A percentile compares a stretch with the other conserved stretches of the same genome.
phyloP scores from a whole-genome alignment of 495 filamentous ascomycete species.

The Talaromyces stipitatus region DNA sequence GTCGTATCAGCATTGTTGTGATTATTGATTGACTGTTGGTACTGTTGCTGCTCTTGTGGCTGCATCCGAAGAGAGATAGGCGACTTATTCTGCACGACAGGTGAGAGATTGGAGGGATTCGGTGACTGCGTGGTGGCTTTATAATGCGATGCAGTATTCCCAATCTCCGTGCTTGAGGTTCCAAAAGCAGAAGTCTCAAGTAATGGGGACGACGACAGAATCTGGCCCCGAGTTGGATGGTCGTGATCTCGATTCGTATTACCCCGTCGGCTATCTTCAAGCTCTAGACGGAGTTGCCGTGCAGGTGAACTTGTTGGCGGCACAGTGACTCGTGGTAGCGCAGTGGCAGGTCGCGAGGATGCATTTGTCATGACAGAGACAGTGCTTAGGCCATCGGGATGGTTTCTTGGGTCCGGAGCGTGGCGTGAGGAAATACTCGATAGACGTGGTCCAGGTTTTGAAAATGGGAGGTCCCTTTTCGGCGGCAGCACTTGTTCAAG shows the following conservation, averaged over 20 bases:
- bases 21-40: constrained; percentile 6
- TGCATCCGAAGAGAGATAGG: not conserved
- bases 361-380: not conserved
- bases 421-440: not conserved
- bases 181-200: not conserved
- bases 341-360: constrained; percentile 2
- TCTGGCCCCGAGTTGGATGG: not conserved
- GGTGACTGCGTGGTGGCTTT: not conserved
- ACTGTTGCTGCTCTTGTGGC: not conserved
- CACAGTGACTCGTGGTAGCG: not conserved
- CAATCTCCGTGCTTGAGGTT: not conserved
- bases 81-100: not conserved
- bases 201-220: not conserved
- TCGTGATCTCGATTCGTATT: not conserved
- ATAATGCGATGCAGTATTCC: not conserved
- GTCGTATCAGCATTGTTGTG: constrained; percentile 7
- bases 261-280: not conserved
- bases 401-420: not conserved
- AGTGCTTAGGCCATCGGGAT: not conserved
- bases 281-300: constrained; percentile 5
- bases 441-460: constrained; percentile 4
- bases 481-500: constrained; percentile 37
- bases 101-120: not conserved
- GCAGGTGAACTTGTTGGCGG: constrained; percentile 1
- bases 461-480: constrained; percentile 37